Evolutionary conservation across 768 basidiomycete species (phyloP), one percentile per base, ranked within the genome.

Genomic region (Psilocybe cyanescens): DNA sequence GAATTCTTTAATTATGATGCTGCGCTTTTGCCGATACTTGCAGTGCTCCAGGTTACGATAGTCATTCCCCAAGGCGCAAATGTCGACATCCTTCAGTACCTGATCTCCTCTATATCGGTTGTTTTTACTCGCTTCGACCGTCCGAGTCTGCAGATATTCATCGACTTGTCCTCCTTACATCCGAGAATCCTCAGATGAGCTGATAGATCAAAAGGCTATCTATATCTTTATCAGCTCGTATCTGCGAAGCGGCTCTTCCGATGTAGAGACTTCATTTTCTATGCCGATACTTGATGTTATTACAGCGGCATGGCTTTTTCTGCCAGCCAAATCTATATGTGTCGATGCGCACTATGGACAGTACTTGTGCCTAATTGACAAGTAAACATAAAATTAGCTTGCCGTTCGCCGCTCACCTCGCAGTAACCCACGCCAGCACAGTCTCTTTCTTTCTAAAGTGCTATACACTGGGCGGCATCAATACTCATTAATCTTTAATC

Each of bases 291-390:
- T 60, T 62, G 55, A 52, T 62, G 63, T 58, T 65, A 61, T 55
- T 45, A 47, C 39, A 51, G 31, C 41, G 50, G 44, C 54, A 47
- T 65, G 66, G 64, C 64, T 63, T 63, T 65, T 67, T 67, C 66
- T 67, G 66, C 64, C 66, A 65, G 58, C 61, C 57, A 62, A 48
- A 54, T 31, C 51, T 62, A 53, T 35, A 24, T 39, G 57, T 58
- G 55, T 57, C 46, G 57, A 58, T 17, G 31, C 61, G 37, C 41
- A 46, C 30, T 17, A 31, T 49, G 46, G 19, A 33, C 52, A 39
- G 33, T 33, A 29, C 24, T n/a, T 48, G 24, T 39, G 46, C 24
- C 52, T 44, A 37, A 31, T 9, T 55, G 33, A 30, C 44, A 52
- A 29, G 48, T 41, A 35, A 28, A 24, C 47, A 29, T 56, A 51